Percentiles rank a stretch among this genome's conserved stretches.
Conservation (phyloP, 140 eudicot genomes). For the Cichorium intybus region DNA sequence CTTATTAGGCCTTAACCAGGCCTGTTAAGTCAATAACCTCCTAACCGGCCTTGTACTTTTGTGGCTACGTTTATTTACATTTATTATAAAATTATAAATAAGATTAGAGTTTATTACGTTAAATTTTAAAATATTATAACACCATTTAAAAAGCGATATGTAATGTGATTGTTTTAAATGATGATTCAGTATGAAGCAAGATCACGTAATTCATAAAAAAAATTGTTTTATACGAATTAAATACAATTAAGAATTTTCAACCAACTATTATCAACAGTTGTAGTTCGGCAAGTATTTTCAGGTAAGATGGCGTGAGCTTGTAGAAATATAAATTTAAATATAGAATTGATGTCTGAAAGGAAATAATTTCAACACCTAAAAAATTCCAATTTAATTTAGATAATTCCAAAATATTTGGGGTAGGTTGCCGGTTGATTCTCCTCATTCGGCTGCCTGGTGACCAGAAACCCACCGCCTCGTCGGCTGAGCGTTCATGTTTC, state of each 20-base stretch:
- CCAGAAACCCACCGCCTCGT: conserved; percentile 7
- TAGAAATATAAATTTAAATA: no score
- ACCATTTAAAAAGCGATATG: no score
- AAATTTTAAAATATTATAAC: no score
- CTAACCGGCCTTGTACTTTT: no score
- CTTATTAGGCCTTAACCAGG: no score
- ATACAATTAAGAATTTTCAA: not conserved
- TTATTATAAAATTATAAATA: no score
- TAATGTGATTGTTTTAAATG: no score
- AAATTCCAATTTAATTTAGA: not conserved
- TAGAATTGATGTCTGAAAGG: not conserved
- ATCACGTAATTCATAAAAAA: no score
- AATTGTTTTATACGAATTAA: no score
- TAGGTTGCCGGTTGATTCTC: conserved; percentile 20
- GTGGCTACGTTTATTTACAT: no score
- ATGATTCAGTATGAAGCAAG: not conserved
- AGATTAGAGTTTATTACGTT: no score
- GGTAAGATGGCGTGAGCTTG: conserved; percentile 3
- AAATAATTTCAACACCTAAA: not conserved
- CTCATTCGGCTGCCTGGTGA: conserved; percentile 14
- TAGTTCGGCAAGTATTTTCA: not conserved
- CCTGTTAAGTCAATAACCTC: no score
- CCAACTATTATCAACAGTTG: not conserved
- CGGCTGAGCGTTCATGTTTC: not conserved
- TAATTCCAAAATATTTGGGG: not conserved